Base-by-base conservation (phyloP, 202 grass and related monocot genomes). In the Saccharum hybrid region DNA sequence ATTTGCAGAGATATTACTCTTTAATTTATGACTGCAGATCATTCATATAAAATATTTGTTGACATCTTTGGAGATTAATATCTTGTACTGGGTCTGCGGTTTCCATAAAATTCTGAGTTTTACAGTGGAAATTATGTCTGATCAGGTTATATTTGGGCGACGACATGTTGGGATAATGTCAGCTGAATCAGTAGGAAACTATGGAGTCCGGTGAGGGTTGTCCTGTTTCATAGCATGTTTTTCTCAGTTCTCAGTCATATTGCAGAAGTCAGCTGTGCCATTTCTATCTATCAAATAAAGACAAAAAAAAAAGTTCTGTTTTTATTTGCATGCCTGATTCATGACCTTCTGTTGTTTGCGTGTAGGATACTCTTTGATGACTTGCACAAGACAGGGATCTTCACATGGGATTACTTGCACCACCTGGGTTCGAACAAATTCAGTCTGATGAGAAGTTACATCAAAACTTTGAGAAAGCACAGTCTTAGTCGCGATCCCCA, bases 361-460 rank as follows among this genome's bases (percentile, higher is more conserved):
- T 88, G 39, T 76, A 98, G 96, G 78, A 90, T 98, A 83, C 41
- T 90, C 37, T 98, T 98, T 68, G 96, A 98, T 73, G 96, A 98
- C 78, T 83, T 98, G 86, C 93, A 98, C 81, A 95, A 98, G 78
- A 98, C 96, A 22, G 93, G 96, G 78, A 98, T 98, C 75, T 98
- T 93, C 83, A 98, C 96, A 45, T 98, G 96, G 96, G 93, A 98
- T 42, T 95, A 95, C 91, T 77, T 98, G 83, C 85, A 98, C 72
- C 85, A 95, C 83, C 75, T 98, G 61, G 96, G 93, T 79, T 61
- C 85, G 11, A 94, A 94, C 34, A 98, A 98, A 77, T 94, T 98
- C 42, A 40, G 73, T 36, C 75, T 98, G 21, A 93, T 93, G 83
- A 84, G 89, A 43, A 83, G 83, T 48, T 95, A 98, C 75, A 88